Base-by-base conservation (phyloP, 768 basidiomycete genomes). In the Leucosporidium yakuticum region DNA sequence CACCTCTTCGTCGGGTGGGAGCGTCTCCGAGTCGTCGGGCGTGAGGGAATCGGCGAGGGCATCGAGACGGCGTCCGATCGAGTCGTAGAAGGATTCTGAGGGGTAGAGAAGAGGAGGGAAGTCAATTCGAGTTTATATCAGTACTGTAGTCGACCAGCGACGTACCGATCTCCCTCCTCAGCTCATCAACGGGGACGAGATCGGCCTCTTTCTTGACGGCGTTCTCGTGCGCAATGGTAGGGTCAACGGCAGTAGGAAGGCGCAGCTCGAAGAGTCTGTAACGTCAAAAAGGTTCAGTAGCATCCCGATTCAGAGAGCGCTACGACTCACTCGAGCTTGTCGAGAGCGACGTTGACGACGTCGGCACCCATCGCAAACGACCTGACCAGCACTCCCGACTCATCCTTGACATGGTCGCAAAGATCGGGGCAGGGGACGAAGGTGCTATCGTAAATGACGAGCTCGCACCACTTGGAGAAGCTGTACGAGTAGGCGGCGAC, bases 201-300 rank as follows among this genome's bases (percentile, higher is more conserved):
- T 67, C 50, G 25, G 27, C 11, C 23, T 53, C 39, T n/a, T 57
- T 36, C 32, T 23, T 57, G 55, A 19, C 27, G 27, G 25, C 32
- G 0, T 34, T 21, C 32, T 64, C 65, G 25, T 66, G 36, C 4
- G 63, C 51, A 29, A 68, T 54, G 20, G 65, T 56, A 4, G 70
- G 70, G 47, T 71, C 70, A 11, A 71, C 67, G 4, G 67, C 62
- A 1, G 70, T 71, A 31, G 70, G 70, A 11, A 71, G 61, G 12
- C 67, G 60, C 1, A 71, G 58, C 57, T 71, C 70, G 57, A 68
- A 71, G 0, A 71, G 64, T 15, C 69, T 65, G 29, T 2, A n/a
- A 36, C 21, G 17, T 29, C 14, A 25, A 48, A 15, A 29, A 27
- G 7, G 4, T 34, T 50, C 50, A 19, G 4, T 31, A 2, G 7